Base-by-base conservation (phyloP, 2,329 filamentous ascomycete species). In the Penicillium sp. region DNA sequence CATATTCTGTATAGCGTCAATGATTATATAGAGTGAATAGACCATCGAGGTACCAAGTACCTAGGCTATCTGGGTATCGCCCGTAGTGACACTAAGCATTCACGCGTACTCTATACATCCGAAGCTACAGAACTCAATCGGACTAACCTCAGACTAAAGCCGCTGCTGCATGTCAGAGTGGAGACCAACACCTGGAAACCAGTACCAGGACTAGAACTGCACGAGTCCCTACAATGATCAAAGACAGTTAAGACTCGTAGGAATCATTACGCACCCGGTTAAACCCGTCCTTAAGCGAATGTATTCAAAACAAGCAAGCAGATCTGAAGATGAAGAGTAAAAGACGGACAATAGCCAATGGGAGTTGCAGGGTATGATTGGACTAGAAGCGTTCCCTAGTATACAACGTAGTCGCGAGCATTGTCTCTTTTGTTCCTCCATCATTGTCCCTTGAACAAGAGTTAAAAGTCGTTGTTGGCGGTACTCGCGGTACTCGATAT, bases 361-460 rank as follows among this genome's bases (percentile, higher is more conserved):
- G 26, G 11, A 22, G 49, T 46, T 56, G 13, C 6, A 7, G 18
- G 2, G 13, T 35, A 6, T 56, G 54, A 56, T 58, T 58, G 54
- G 54, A 5, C 13, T 8, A 14, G 13, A 34, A 28, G 40, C 49
- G 46, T 54, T 43, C 54, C 50, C 29, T 50, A 37, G 42, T 44
- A 46, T 57, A 57, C 56, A 44, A 46, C 38, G 56, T 58, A 58
- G 27, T 18, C 38, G 46, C 27, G 29, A 54, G 44, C 44, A 57
- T 46, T 50, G 35, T 28, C 16, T 13, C 31, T n/a, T 18, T 31
- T 8, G 20, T 43, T 29, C 16, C 34, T 36, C 2, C 34, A 8
- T 16, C 16, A 27, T 23, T 47, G 34, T 38, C 14, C 6, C 8
- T 13, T 9, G 11, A 16, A 6, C 4, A 20, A 8, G 3, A 11